These are phyloP conservation scores for Chrysoporthe puriensis DNA, from an alignment of 2,329 filamentous ascomycete genomes.

Conservation along the genomic window DNA sequence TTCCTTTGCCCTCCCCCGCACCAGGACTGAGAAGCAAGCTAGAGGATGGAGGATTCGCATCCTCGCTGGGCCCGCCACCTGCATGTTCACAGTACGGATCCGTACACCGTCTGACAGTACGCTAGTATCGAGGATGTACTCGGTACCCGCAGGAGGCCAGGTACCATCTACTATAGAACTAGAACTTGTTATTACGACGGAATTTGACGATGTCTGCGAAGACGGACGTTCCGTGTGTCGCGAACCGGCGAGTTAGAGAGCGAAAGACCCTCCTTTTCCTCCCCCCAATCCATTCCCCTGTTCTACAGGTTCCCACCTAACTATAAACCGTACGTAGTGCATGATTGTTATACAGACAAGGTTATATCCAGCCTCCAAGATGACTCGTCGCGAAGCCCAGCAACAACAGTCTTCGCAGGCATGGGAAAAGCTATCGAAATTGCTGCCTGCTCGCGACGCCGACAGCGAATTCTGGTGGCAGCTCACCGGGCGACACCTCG, in stretches of 20 bases:
- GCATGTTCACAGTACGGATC: neutral
- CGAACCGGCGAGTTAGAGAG: no score
- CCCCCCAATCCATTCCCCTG: no score
- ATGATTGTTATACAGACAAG: no score
- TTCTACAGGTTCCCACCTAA: no score
- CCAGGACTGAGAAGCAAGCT: neutral
- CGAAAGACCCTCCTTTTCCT: no score
- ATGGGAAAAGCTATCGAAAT: neutral
- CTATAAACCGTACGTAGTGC: no score
- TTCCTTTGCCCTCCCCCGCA: neutral
- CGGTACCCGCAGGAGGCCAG: neutral
- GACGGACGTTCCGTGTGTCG: no score
- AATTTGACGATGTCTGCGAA: no score
- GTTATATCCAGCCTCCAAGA: neutral
- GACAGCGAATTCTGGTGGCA: conserved; percentile 5
- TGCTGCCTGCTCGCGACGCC: neutral
- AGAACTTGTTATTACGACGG: no score
- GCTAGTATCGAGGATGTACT: neutral
- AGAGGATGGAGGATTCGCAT: conserved; percentile 5
- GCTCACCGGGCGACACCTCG: neutral
- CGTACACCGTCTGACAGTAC: neutral
- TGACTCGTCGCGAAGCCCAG: neutral
- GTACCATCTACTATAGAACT: neutral
- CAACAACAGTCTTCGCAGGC: neutral
- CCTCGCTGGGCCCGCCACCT: neutral